Base-by-base conservation (phyloP, 2,329 filamentous ascomycete species). In the Phaeophleospora eucalypticola region DNA sequence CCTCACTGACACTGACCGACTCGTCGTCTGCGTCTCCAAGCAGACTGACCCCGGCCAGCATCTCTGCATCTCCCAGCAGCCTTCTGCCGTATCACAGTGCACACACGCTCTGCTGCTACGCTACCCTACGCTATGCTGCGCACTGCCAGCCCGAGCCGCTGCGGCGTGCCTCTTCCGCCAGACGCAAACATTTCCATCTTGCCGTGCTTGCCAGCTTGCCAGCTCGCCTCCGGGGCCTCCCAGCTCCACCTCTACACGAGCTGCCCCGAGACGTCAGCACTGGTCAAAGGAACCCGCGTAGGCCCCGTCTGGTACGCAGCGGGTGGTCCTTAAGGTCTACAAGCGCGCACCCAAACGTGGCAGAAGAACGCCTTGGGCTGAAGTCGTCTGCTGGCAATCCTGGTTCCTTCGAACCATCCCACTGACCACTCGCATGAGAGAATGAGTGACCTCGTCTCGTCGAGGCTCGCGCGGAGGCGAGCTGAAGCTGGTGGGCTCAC, bases 131-230 rank as follows among this genome's bases (percentile, higher is more conserved):
- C 35, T 24, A 20, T 35, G 36, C 35, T 45, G 36, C 36, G 24
- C 12, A 29, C 6, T 6, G 24, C 24, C 24, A 29, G 46, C 29
- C 38, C 33, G 38, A 43, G 40, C 32, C 44, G 24, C 36, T 24
- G 43, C 48, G 43, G 48, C 43, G 41, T 34, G 36, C 39, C 32
- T 36, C 33, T 34, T 45, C 42, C 37, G 36, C 37, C 32, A 45
- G 33, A 46, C 49, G 47, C 51, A 50, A 50, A 50, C 51, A 53
- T 45, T 36, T 43, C 24, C n/a, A n/a, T n/a, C n/a, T n/a, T n/a
- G n/a, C n/a, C n/a, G n/a, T n/a, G n/a, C n/a, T n/a, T n/a, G n/a
- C n/a, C n/a, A n/a, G n/a, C n/a, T n/a, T n/a, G n/a, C n/a, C n/a
- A n/a, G n/a, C n/a, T n/a, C n/a, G n/a, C 19, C 21, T 36, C 45